These are phyloP conservation scores for Epichloe uncinata DNA, from an alignment of 2,329 filamentous ascomycete species.

Conservation along the genomic window DNA sequence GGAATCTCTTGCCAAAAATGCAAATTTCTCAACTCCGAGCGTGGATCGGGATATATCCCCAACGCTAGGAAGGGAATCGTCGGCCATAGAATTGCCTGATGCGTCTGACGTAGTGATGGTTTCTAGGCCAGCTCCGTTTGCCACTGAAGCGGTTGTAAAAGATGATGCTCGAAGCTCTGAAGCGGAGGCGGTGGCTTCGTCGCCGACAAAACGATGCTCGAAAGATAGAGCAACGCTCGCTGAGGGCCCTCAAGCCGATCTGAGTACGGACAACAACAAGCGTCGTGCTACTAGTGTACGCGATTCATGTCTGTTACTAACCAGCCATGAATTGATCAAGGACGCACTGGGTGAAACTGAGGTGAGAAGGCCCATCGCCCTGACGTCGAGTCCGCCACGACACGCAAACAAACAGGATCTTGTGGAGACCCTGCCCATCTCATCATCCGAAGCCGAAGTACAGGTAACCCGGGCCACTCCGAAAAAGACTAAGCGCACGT, in stretches of 20 bases:
- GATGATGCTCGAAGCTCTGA: neutral
- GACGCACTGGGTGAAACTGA: neutral
- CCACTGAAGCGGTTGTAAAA: too few relatives aligned
- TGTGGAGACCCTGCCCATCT: constrained; percentile 4
- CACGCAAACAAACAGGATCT: neutral
- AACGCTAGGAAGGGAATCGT: neutral
- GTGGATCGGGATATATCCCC: neutral
- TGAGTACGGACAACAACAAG: constrained; percentile 6
- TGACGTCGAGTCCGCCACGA: neutral
- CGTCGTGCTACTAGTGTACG: neutral
- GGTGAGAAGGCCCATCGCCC: neutral
- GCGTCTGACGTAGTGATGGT: neutral
- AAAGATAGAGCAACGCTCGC: constrained; percentile 9
- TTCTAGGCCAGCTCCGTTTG: neutral
- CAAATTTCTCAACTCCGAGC: neutral
- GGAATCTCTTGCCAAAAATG: constrained; percentile 1
- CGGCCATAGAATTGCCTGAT: neutral
- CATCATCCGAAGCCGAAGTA: constrained; percentile 4
- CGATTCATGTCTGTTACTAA: neutral
- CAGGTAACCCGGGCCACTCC: neutral
- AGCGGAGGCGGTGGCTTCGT: neutral
- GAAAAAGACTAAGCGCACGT: neutral
- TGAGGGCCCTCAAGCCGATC: constrained; percentile 10
- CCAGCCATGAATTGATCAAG: neutral
- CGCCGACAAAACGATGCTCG: neutral